Conservation (phyloP, 148 eudicot species). For the Nepenthes mirabilis region DNA sequence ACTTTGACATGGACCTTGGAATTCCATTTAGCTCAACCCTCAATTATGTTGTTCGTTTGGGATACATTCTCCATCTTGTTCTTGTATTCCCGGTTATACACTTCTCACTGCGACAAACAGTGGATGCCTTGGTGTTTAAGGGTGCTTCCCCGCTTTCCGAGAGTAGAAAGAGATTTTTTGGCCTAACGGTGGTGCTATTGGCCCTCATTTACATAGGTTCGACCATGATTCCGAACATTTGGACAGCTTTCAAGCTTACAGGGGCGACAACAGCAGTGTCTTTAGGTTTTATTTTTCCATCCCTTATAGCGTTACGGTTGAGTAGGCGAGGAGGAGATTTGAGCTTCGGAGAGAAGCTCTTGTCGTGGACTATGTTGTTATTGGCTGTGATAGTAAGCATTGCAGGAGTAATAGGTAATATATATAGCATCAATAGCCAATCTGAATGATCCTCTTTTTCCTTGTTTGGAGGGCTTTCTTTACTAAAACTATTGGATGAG, state of each 20-base stretch:
- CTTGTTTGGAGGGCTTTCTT: too few species aligned
- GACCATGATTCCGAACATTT: conserved; percentile 83
- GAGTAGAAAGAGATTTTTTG: conserved; percentile 57
- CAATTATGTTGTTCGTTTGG: conserved; percentile 72
- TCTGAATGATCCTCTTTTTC: conserved; percentile 16
- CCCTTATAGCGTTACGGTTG: conserved; percentile 62
- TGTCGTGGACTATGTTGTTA: conserved; percentile 65
- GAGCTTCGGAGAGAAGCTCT: conserved; percentile 35
- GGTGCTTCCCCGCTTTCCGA: conserved; percentile 54
- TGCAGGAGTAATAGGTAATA: conserved; percentile 67
- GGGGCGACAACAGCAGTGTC: conserved; percentile 98
- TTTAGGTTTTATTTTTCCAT: conserved; percentile 79
- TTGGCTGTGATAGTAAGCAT: conserved; percentile 67
- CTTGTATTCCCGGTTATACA: conserved; percentile 94
- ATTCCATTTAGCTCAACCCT: conserved; percentile 57
- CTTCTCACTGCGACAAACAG: conserved; percentile 83
- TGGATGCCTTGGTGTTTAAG: conserved; percentile 57
- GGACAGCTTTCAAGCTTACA: conserved; percentile 94
- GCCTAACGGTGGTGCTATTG: conserved; percentile 43
- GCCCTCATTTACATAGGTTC: conserved; percentile 62
- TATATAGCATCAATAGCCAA: conserved; percentile 43
- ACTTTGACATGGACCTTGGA: conserved; percentile 81
- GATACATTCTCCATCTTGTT: conserved; percentile 78
- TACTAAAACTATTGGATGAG: too few species aligned
- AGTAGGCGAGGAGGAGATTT: conserved; percentile 43